A percentile compares a stretch with the other conserved stretches of the same genome.
Evolutionary conservation across 2,329 filamentous ascomycete genomes (phyloP).

Genomic region (Elsinoe perseae): DNA sequence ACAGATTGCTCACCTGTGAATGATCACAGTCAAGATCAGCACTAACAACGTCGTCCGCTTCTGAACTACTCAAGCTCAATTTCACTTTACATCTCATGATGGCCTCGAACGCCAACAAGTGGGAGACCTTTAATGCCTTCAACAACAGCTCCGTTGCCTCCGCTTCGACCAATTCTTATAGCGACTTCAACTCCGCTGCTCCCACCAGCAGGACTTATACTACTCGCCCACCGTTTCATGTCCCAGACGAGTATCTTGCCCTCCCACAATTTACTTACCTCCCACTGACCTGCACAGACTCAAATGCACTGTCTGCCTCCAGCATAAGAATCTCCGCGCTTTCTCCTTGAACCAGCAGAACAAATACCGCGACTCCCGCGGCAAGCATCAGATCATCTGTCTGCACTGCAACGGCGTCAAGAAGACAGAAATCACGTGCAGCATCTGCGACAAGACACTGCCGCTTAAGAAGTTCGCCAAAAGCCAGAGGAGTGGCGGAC

Average conservation of each 20-base stretch:
- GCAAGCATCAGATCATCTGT: conserved; percentile 10
- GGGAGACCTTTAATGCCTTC: background rate
- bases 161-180: background rate
- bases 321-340: background rate
- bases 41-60: too few species aligned
- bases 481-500: conserved; percentile 9
- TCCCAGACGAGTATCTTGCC: background rate
- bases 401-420: conserved; percentile 14
- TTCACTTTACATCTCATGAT: background rate
- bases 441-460: conserved; percentile 10
- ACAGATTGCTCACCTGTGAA: too few species aligned
- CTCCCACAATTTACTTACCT: background rate
- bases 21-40: too few species aligned
- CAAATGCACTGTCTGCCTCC: conserved; percentile 5
- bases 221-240: background rate
- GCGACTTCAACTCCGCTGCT: background rate
- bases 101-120: background rate
- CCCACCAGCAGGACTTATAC: background rate
- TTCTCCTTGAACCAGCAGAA: conserved; percentile 5
- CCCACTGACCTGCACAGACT: background rate
- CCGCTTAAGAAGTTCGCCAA: conserved; percentile 14
- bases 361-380: background rate
- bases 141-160: background rate
- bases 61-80: background rate
- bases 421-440: conserved; percentile 11